Evolutionary conservation across 2,329 filamentous ascomycete genomes (phyloP), one percentile per base, ranked within the genome.

Genomic region (Fusarium napiforme): DNA sequence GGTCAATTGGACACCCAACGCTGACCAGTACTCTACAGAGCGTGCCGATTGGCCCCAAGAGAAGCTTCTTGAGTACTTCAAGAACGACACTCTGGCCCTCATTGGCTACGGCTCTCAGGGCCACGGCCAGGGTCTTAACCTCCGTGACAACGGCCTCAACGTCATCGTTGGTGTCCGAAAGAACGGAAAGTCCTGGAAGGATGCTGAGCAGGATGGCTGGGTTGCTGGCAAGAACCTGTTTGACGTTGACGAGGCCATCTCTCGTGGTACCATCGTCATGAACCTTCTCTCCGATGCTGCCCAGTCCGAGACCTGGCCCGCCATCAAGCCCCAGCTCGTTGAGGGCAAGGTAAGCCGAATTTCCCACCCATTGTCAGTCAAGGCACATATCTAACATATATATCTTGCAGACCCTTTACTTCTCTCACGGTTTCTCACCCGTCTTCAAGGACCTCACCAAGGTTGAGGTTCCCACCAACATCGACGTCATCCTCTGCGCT

Each of bases 391-490:
- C 65, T 82, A 72, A 81, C 73, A 58, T 30, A 50, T 47, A 66
- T 43, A n/a, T 55, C 21, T 32, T 19, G 10, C 75, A 96, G 96
- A 99, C 96, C 71, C 94, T 99, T 79, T 99, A 99, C 93, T 99
- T 99, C 91, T 98, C 96, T 79, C 96, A 99, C 91, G 96, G 96
- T 83, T 99, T 99, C 93, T 98, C 96, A 74, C 96, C 96, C 83
- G 95, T 99, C 86, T 99, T 99, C 94, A 98, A 98, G 90, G 93
- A 97, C 85, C 92, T 96, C 83, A 99, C 96, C 90, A 97, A 98
- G 87, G 96, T 99, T 83, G 96, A 99, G 74, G 94, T 98, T 74
- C 96, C 96, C 86, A 90, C 85, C 78, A 93, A 98, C 87, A 93
- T 99, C 83, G 96, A 99, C 85, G 96, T 99, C 85, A 99, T 99